phyloP scores from a whole-genome alignment of 192 early-diverging fungal species.

The Gamsiella multidivaricata region DNA sequence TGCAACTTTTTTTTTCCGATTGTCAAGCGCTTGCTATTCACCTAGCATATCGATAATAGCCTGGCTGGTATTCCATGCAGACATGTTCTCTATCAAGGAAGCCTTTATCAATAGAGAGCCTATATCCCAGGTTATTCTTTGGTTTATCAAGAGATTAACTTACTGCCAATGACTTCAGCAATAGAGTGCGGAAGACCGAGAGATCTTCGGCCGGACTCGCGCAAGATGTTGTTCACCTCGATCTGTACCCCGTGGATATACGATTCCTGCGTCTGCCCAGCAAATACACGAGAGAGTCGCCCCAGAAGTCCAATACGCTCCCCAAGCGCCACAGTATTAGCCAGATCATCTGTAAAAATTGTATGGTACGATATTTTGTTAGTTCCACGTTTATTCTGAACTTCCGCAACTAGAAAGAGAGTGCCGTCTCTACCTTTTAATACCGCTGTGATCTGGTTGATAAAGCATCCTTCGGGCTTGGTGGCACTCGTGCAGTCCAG shows the following conservation, averaged over 20 bases:
- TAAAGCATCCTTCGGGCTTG: conserved; percentile 16
- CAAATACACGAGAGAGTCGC: not conserved
- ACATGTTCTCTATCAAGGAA: conserved; percentile 15
- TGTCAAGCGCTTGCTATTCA: not conserved
- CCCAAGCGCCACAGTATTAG: conserved; percentile 12
- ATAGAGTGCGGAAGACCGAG: conserved; percentile 4
- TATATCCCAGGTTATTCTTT: too few species aligned
- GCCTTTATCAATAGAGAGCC: too few species aligned
- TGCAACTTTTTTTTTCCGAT: not conserved
- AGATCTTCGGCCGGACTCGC: not conserved
- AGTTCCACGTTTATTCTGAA: too few species aligned
- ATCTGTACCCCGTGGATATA: conserved; percentile 25
- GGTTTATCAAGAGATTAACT: not conserved
- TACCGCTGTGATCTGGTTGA: conserved; percentile 19
- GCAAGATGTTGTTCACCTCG: conserved; percentile 38
- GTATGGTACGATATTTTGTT: too few species aligned
- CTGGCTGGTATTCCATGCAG: conserved; percentile 36
- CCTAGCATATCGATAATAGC: conserved; percentile 37
- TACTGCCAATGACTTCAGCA: not conserved
- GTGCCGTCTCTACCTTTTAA: conserved; percentile 20
- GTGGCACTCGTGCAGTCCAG: not conserved
- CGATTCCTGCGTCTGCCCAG: not conserved
- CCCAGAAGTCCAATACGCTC: conserved; percentile 17
- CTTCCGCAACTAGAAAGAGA: too few species aligned
- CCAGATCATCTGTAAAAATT: conserved; percentile 20